Conservation (phyloP, 306 rosid genomes). For the Lithocarpus polystachyus region DNA sequence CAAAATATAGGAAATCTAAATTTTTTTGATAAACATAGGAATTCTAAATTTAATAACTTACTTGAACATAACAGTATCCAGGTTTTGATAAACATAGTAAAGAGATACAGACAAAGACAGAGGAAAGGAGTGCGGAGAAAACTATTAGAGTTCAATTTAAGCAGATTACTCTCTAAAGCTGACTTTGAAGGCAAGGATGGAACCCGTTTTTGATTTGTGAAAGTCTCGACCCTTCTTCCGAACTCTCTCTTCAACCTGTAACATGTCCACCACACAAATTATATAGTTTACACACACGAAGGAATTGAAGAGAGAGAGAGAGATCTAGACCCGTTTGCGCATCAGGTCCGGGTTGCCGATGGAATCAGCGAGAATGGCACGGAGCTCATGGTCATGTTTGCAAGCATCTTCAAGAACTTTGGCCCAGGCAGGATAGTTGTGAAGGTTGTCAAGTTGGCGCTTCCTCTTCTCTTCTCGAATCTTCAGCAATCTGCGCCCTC, state of each 20-base stretch:
- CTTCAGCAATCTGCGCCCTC: constrained; percentile 76
- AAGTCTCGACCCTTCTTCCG: constrained; percentile 78
- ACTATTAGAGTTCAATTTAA: background rate
- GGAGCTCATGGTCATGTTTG: constrained; percentile 73
- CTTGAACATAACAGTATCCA: background rate
- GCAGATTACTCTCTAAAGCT: constrained; percentile 77
- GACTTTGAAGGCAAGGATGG: constrained; percentile 90
- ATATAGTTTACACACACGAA: background rate
- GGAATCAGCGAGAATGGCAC: constrained; percentile 85
- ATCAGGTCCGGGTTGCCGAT: constrained; percentile 85
- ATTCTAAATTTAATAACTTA: background rate
- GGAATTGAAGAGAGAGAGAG: background rate
- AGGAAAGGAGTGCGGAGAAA: background rate
- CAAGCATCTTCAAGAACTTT: constrained; percentile 84
- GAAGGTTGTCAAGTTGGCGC: constrained; percentile 61
- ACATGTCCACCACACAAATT: constrained; percentile 20
- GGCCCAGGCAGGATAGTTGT: constrained; percentile 90
- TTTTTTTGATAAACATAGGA: background rate
- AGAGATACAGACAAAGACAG: background rate
- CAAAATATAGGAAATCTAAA: background rate
- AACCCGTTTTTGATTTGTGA: constrained; percentile 76
- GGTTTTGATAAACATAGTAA: background rate
- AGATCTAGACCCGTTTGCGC: constrained; percentile 54
- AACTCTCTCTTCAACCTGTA: constrained; percentile 79
- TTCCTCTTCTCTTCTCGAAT: constrained; percentile 77